These are phyloP conservation scores for Cyclotella distinguenda DNA, from an alignment of 108 stramenopile species.

Conservation along the genomic window DNA sequence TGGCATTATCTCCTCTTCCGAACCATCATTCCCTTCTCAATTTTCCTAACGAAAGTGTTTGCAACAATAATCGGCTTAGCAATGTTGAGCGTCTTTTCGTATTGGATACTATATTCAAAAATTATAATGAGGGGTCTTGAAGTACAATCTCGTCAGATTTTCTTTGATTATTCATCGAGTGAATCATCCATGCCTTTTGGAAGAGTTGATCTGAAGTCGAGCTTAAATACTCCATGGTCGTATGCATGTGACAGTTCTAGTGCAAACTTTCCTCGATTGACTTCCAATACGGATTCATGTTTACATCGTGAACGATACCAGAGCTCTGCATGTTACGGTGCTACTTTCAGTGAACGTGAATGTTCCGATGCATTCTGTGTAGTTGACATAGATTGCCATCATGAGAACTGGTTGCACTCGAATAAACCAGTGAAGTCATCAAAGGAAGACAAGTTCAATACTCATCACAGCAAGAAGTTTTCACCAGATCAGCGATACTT, in stretches of 20 bases:
- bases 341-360: neutral
- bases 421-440: neutral
- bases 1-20: conserved; percentile 11
- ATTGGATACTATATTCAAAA: conserved; percentile 15
- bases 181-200: conserved; percentile 18
- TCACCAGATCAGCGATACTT: conserved; percentile 58
- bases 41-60: conserved; percentile 20
- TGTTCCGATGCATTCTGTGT: no score
- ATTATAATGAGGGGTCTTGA: conserved; percentile 45
- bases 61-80: conserved; percentile 9
- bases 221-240: conserved; percentile 29
- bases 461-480: conserved; percentile 16
- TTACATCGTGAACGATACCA: conserved; percentile 5
- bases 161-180: conserved; percentile 44
- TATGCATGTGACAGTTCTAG: conserved; percentile 18
- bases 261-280: neutral
- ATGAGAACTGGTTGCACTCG: neutral
- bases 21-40: conserved; percentile 24
- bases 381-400: no score
- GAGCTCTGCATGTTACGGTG: neutral
- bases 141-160: conserved; percentile 41
- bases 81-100: conserved; percentile 31
- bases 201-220: conserved; percentile 32
- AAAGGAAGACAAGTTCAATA: neutral
- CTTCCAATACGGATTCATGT: conserved; percentile 14